phyloP scores from a whole-genome alignment of 2,329 filamentous ascomycete species.

The Pochonia chlamydosporia region DNA sequence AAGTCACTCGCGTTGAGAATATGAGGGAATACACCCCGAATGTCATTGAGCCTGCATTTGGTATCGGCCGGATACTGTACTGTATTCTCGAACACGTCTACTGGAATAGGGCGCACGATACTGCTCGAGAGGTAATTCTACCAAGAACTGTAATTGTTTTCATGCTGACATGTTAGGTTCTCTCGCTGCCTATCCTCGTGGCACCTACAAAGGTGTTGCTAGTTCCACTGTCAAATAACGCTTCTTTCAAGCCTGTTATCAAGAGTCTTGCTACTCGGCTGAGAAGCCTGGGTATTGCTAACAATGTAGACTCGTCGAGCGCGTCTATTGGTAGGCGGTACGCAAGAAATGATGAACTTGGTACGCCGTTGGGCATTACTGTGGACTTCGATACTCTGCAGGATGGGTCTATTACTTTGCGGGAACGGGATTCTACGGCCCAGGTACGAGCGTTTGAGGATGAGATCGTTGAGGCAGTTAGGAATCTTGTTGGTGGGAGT shows the following conservation, averaged over 20 bases:
- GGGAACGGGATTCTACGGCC: slow-evolving; percentile 77
- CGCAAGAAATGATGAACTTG: slow-evolving; percentile 76
- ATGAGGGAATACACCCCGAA: slow-evolving; percentile 82
- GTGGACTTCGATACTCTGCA: slow-evolving; percentile 86
- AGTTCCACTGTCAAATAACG: slow-evolving; percentile 77
- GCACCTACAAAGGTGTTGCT: slow-evolving; percentile 94
- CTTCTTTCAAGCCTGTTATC: slow-evolving; percentile 70
- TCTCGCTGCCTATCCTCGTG: slow-evolving; percentile 46
- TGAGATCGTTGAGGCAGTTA: slow-evolving; percentile 42
- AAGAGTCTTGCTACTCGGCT: slow-evolving; percentile 68
- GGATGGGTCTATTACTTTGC: slow-evolving; percentile 72
- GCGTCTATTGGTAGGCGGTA: slow-evolving; percentile 78
- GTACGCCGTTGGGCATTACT: slow-evolving; percentile 82
- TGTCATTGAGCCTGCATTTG: slow-evolving; percentile 89
- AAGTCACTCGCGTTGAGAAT: slow-evolving; percentile 58
- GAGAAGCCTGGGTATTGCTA: slow-evolving; percentile 65
- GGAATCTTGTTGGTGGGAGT: background rate
- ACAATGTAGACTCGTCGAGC: slow-evolving; percentile 73
- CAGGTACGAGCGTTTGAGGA: slow-evolving; percentile 76
- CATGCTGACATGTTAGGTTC: slow-evolving; percentile 23
- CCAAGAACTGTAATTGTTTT: slow-evolving; percentile 61
- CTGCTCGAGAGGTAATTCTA: slow-evolving; percentile 62
- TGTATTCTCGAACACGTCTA: slow-evolving; percentile 48
- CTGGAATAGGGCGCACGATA: slow-evolving; percentile 13
- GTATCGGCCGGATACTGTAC: slow-evolving; percentile 86